A percentile compares a stretch with the other conserved stretches of the same genome.
Evolutionary conservation across 129 eudicot genomes (phyloP).

Genomic region (Lactuca sativa): DNA sequence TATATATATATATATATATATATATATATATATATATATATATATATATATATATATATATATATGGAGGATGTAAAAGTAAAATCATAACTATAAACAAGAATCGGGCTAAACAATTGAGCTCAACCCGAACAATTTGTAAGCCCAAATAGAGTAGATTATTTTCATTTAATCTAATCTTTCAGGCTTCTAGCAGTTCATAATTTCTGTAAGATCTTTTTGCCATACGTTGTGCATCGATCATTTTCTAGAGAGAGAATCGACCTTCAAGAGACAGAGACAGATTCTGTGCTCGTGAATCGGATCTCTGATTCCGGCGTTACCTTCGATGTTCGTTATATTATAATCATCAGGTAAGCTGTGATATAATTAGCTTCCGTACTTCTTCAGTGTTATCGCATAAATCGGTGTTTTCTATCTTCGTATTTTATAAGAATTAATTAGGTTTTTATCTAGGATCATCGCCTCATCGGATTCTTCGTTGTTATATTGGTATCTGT

Average conservation of each 20-base stretch:
- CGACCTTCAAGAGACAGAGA: not conserved
- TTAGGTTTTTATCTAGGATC: not conserved
- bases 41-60: no score
- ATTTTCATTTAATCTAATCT: no score
- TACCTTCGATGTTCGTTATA: not conserved
- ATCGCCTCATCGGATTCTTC: not conserved
- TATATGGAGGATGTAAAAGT: no score
- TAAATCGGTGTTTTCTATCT: not conserved
- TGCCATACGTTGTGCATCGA: not conserved
- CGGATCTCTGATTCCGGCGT: conserved; percentile 3
- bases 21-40: no score
- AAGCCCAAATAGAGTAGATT: not conserved
- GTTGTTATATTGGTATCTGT: not conserved
- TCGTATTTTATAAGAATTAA: not conserved
- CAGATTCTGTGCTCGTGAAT: not conserved
- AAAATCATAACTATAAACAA: not conserved
- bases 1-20: no score
- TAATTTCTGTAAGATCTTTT: not conserved
- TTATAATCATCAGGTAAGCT: not conserved
- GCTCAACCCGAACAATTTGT: not conserved
- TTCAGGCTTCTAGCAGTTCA: no score
- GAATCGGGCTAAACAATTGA: not conserved
- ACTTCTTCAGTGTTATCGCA: not conserved
- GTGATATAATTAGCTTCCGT: not conserved
- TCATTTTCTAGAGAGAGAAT: not conserved